Percentiles rank a stretch among this genome's conserved stretches.
phyloP scores from a whole-genome alignment of 2,329 filamentous ascomycete species.

The Curvularia verruculosa region DNA sequence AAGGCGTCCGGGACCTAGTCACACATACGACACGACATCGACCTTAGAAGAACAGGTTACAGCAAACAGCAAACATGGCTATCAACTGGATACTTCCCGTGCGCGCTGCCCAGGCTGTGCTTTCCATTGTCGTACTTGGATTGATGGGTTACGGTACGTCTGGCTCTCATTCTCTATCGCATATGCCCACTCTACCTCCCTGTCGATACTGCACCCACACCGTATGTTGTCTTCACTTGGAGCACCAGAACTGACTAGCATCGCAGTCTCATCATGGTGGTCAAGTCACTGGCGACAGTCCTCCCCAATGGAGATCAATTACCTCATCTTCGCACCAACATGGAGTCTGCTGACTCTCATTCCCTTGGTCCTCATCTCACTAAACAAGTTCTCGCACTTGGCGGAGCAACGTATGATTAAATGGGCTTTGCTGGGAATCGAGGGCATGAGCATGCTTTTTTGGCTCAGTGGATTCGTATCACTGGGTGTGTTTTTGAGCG shows the following conservation, averaged over 20 bases:
- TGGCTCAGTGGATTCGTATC: conserved; percentile 90
- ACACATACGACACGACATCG: neutral
- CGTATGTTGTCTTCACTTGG: neutral
- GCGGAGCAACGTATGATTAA: conserved; percentile 62
- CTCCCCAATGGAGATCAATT: conserved; percentile 68
- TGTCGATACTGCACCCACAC: neutral
- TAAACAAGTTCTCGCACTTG: conserved; percentile 59
- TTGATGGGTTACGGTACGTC: conserved; percentile 71
- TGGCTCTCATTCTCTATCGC: neutral
- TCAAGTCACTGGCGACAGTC: conserved; percentile 58
- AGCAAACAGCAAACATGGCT: conserved; percentile 50
- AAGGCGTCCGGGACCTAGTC: neutral
- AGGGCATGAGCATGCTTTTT: conserved; percentile 78
- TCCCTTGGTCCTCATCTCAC: conserved; percentile 70
- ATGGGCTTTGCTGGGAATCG: conserved; percentile 64
- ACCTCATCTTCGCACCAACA: conserved; percentile 78
- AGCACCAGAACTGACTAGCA: neutral
- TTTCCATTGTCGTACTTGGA: conserved; percentile 76
- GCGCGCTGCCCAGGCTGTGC: conserved; percentile 69
- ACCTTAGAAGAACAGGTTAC: neutral
- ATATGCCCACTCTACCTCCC: neutral
- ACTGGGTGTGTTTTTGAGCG: conserved; percentile 68
- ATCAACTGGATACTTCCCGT: conserved; percentile 65
- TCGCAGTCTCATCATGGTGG: conserved; percentile 63
- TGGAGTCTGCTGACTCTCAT: conserved; percentile 72